Percentiles rank a stretch among this genome's conserved stretches.
Conservation (phyloP, 1,139 yeast genomes). For the Meyerozyma smithsonii region DNA sequence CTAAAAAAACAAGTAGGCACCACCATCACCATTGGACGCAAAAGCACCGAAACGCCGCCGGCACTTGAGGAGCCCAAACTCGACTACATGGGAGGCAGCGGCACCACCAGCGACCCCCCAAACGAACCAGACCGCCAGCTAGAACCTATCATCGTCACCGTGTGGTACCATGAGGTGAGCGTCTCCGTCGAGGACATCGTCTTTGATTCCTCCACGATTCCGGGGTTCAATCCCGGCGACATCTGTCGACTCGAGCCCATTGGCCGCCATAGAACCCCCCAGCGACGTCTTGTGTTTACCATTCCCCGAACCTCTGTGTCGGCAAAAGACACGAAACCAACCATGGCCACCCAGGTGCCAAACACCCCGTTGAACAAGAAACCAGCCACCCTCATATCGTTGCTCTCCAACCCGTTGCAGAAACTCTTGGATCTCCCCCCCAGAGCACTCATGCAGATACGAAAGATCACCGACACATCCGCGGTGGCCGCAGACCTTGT, state of each 20-base stretch:
- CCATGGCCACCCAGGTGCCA: slow-evolving; percentile 10
- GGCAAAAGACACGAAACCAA: slow-evolving; percentile 32
- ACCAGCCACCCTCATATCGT: slow-evolving; percentile 41
- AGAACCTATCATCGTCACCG: slow-evolving; percentile 38
- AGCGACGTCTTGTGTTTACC: slow-evolving; percentile 26
- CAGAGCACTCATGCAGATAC: slow-evolving; percentile 55
- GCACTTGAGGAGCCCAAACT: not conserved
- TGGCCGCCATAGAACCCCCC: slow-evolving; percentile 21
- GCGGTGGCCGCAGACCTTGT: slow-evolving; percentile 72
- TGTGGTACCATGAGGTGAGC: slow-evolving; percentile 73
- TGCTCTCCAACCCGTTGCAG: slow-evolving; percentile 61
- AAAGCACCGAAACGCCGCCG: not conserved
- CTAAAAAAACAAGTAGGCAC: slow-evolving; percentile 14
- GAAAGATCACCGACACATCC: slow-evolving; percentile 29
- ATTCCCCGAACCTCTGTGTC: slow-evolving; percentile 36
- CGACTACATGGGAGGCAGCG: slow-evolving; percentile 1
- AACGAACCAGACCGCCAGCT: slow-evolving; percentile 8
- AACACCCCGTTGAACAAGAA: slow-evolving; percentile 9
- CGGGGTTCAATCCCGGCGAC: slow-evolving; percentile 63
- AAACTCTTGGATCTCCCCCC: slow-evolving; percentile 61
- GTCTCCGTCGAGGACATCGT: slow-evolving; percentile 56
- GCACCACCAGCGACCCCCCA: slow-evolving; percentile 8
- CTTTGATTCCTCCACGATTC: slow-evolving; percentile 53
- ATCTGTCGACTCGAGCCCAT: slow-evolving; percentile 52
- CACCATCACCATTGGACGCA: slow-evolving; percentile 16